These are phyloP conservation scores for Myxozyma mucilagina DNA, from an alignment of 805 yeast genomes.

Conservation along the genomic window DNA sequence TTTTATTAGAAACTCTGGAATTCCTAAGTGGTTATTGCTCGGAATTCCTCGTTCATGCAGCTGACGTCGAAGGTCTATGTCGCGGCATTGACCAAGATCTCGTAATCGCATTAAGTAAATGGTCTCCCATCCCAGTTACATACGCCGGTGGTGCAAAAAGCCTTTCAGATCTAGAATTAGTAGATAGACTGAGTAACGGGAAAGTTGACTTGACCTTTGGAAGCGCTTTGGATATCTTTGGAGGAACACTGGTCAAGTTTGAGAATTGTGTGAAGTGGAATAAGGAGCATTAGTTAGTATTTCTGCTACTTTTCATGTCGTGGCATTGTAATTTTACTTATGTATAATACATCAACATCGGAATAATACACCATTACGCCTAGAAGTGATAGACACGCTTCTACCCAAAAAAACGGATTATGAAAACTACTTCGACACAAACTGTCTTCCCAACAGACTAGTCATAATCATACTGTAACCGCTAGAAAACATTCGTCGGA, in stretches of 20 bases:
- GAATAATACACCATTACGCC: too few species aligned
- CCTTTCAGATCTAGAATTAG: conserved; percentile 65
- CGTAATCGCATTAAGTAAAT: conserved; percentile 69
- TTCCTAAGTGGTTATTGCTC: conserved; percentile 64
- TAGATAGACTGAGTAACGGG: conserved; percentile 67
- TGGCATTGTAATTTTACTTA: background rate
- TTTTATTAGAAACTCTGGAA: conserved; percentile 49
- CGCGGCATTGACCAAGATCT: conserved; percentile 84
- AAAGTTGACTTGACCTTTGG: conserved; percentile 92
- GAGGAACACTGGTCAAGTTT: conserved; percentile 79
- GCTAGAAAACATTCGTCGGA: too few species aligned
- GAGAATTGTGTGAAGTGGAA: conserved; percentile 80
- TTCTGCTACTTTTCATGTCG: background rate
- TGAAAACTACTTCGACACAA: too few species aligned
- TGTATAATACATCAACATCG: too few species aligned
- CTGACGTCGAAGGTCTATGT: conserved; percentile 97
- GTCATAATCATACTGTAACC: too few species aligned
- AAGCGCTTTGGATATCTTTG: conserved; percentile 90
- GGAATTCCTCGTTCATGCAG: conserved; percentile 94
- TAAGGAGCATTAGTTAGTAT: conserved; percentile 13
- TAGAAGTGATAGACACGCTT: too few species aligned
- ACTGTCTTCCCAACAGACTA: too few species aligned
- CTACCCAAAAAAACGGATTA: too few species aligned
- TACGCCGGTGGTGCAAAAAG: conserved; percentile 97
- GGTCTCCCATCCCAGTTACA: conserved; percentile 77